Base-by-base conservation (phyloP, 805 yeast genomes). In the Scheffersomyces stipitis region DNA sequence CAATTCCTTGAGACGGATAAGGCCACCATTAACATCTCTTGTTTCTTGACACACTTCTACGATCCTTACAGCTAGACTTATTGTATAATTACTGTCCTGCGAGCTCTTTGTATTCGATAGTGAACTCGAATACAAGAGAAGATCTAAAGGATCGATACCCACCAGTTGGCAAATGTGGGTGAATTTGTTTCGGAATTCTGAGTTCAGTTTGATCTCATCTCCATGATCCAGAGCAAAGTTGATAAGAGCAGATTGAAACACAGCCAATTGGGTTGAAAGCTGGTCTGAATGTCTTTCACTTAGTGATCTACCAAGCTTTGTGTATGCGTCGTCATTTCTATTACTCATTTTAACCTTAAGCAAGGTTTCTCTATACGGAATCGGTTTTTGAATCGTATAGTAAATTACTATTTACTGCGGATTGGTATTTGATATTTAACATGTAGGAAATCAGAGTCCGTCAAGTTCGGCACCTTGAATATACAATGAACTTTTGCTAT, bases 131-230 rank as follows among this genome's bases (percentile, higher is more conserved):
- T 44, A 44, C 4, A 60, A 45, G 35, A 52, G 34, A 26, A 66
- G 53, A 36, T 67, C 73, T 20, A 90, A 57, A 0, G 96, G 93
- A 56, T 90, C 96, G 14, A 89, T 81, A 1, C 96, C 96, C 18
- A 89, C 81, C 47, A 81, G 76, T 3, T 75, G 66, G 51, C 96
- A 88, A 66, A 90, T 81, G 40, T 76, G 74, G 26, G 86, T 79
- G 57, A 89, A 87, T 53, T 86, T 82, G 18, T 73, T 64, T 20
- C 95, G 67, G 50, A 88, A 76, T 38, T 78, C 78, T 0, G 81
- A 71, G 54, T 86, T 82, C 31, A 68, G 69, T 35, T 75, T 63
- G 30, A 90, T 80, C 45, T 84, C 88, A 5, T 71, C 69, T 8
- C 81, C 80, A 54, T 89, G 88, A 15, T 81, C 83, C 28, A 67